Percentiles rank a stretch among this genome's conserved stretches.
Evolutionary conservation across 768 basidiomycete species (phyloP).

Genomic region (Boletus insuetus): DNA sequence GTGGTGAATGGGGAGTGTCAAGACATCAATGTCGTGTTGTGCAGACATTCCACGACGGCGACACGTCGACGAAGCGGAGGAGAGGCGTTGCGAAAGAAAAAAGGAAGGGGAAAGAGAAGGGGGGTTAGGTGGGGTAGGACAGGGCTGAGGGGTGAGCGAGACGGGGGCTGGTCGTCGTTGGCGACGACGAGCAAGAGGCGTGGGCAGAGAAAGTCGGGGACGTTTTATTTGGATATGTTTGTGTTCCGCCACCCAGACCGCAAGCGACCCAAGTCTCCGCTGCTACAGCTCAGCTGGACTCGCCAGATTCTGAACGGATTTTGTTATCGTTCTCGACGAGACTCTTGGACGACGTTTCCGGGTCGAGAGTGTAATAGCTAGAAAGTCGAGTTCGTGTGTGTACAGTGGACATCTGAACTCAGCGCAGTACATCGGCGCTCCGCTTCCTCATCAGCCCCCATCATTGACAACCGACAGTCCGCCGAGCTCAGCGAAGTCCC

Average conservation of each 20-base stretch:
- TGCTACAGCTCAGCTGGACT: neutral
- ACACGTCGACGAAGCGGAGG: neutral
- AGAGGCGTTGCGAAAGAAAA: constrained; percentile 7
- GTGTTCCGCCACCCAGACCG: constrained; percentile 15
- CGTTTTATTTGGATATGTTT: constrained; percentile 22
- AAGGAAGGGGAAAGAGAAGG: constrained; percentile 10
- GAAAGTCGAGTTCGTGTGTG: constrained; percentile 1
- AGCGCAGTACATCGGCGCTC: constrained; percentile 13
- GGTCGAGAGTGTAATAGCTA: neutral
- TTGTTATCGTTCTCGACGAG: constrained; percentile 1
- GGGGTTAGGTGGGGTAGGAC: constrained; percentile 18
- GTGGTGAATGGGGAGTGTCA: constrained; percentile 16
- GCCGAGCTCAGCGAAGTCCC: constrained; percentile 37
- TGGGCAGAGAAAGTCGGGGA: constrained; percentile 27
- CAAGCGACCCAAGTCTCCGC: neutral
- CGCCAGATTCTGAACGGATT: neutral
- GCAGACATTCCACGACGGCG: constrained; percentile 36
- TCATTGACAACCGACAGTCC: constrained; percentile 29
- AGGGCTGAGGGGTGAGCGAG: constrained; percentile 16
- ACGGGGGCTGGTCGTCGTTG: constrained; percentile 26
- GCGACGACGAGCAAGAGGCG: constrained; percentile 32
- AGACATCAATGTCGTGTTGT: constrained; percentile 35
- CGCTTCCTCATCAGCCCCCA: neutral
- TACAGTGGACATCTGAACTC: constrained; percentile 26
- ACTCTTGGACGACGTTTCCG: neutral